These are phyloP conservation scores for Onygenales sp. DNA, from an alignment of 2,329 filamentous ascomycete species.

Conservation along the genomic window DNA sequence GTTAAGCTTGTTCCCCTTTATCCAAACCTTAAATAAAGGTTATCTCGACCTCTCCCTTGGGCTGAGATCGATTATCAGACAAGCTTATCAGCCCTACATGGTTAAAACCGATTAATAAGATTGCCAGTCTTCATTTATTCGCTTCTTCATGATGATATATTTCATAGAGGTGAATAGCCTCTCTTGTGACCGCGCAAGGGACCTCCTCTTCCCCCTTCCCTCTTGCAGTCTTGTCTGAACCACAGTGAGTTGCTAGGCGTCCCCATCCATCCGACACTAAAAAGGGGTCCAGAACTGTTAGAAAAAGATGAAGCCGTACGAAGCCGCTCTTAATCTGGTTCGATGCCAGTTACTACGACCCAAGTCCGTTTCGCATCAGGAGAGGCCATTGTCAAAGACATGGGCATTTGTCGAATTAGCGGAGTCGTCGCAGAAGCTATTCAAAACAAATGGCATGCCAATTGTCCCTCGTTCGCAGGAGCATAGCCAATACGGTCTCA, in stretches of 20 bases:
- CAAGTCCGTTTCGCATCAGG: conserved; percentile 1
- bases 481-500: background rate
- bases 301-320: background rate
- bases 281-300: background rate
- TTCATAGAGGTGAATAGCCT: too few species aligned
- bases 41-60: too few species aligned
- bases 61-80: too few species aligned
- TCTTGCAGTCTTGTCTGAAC: too few species aligned
- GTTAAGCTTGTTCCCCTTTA: too few species aligned
- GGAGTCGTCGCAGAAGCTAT: conserved; percentile 1
- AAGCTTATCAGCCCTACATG: too few species aligned
- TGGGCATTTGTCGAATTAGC: conserved; percentile 1
- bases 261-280: background rate
- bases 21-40: too few species aligned
- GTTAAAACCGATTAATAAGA: too few species aligned
- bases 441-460: background rate
- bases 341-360: background rate
- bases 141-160: too few species aligned
- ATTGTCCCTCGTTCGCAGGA: background rate
- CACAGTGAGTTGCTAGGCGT: background rate
- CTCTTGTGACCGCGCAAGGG: too few species aligned
- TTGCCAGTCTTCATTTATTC: too few species aligned
- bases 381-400: background rate
- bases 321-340: background rate
- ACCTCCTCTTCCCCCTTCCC: too few species aligned